Conservation (phyloP, 108 stramenopile species). For the Skeletonema potamos region DNA sequence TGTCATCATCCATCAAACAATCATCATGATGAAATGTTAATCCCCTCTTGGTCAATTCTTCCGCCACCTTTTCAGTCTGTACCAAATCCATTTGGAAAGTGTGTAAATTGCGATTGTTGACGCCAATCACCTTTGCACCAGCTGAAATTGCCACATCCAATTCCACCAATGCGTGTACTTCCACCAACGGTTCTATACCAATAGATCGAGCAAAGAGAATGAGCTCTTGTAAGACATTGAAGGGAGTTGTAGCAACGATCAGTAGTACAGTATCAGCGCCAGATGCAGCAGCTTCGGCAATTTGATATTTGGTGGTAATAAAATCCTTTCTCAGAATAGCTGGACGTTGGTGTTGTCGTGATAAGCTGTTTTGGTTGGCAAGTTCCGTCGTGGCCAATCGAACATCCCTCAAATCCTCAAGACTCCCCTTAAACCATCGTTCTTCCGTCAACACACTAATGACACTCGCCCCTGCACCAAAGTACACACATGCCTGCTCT, state of each 20-base stretch:
- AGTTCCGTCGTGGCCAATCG: constrained; percentile 50
- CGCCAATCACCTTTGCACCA: constrained; percentile 94
- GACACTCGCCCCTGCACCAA: constrained; percentile 85
- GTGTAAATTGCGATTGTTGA: constrained; percentile 98
- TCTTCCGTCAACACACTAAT: constrained; percentile 96
- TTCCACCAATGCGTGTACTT: constrained; percentile 91
- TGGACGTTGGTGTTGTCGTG: constrained; percentile 47
- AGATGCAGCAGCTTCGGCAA: constrained; percentile 90
- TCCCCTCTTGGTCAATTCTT: constrained; percentile 48
- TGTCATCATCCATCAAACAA: neutral
- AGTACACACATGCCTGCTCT: constrained; percentile 84
- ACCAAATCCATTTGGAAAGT: constrained; percentile 95
- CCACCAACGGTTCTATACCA: constrained; percentile 97
- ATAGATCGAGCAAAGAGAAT: constrained; percentile 75
- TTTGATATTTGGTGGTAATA: constrained; percentile 82
- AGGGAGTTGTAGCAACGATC: constrained; percentile 89
- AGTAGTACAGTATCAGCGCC: constrained; percentile 96
- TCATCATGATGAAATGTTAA: constrained; percentile 58
- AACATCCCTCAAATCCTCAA: constrained; percentile 79
- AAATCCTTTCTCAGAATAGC: constrained; percentile 97
- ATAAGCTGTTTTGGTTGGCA: neutral
- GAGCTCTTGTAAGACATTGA: constrained; percentile 66
- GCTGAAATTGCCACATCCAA: constrained; percentile 87
- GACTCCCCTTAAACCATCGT: constrained; percentile 91
- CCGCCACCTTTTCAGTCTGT: constrained; percentile 83